Conservation (phyloP, 2,329 filamentous ascomycete genomes). For the Monilinia fructigena region DNA sequence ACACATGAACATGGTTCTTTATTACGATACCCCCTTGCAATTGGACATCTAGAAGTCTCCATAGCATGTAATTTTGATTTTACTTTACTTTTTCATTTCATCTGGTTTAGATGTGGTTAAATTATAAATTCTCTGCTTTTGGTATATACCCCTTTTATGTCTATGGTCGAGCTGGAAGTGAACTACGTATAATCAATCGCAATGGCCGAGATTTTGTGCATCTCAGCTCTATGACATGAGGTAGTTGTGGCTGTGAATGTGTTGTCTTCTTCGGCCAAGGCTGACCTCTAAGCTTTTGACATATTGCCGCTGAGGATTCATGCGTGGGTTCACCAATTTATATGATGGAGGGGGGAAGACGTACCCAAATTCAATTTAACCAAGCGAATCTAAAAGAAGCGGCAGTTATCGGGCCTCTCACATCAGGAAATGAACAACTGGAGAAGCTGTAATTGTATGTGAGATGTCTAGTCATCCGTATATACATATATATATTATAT, state of each 20-base stretch:
- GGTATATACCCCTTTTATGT: not conserved
- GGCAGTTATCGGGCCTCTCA: too few relatives aligned
- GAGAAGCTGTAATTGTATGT: too few relatives aligned
- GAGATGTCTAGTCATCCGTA: too few relatives aligned
- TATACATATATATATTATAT: too few relatives aligned
- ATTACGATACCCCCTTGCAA: conserved; percentile 21
- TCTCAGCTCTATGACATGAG: not conserved
- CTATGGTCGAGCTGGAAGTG: too few relatives aligned
- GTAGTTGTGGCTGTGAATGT: conserved; percentile 1
- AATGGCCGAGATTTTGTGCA: not conserved
- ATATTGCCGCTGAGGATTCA: not conserved
- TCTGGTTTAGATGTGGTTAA: not conserved
- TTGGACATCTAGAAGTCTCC: conserved; percentile 21
- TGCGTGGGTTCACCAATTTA: too few relatives aligned
- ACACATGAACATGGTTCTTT: conserved; percentile 23
- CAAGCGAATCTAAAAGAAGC: too few relatives aligned
- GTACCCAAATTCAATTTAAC: too few relatives aligned
- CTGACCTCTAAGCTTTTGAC: conserved; percentile 1
- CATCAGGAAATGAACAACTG: too few relatives aligned
- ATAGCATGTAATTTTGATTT: conserved; percentile 16
- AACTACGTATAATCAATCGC: not conserved
- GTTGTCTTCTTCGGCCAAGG: conserved; percentile 2
- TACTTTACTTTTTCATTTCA: conserved; percentile 11
- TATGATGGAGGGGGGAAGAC: too few relatives aligned
- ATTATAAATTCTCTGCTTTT: not conserved